Base-by-base conservation (phyloP, 257 asterid genomes). In the Solanum paucissectum region DNA sequence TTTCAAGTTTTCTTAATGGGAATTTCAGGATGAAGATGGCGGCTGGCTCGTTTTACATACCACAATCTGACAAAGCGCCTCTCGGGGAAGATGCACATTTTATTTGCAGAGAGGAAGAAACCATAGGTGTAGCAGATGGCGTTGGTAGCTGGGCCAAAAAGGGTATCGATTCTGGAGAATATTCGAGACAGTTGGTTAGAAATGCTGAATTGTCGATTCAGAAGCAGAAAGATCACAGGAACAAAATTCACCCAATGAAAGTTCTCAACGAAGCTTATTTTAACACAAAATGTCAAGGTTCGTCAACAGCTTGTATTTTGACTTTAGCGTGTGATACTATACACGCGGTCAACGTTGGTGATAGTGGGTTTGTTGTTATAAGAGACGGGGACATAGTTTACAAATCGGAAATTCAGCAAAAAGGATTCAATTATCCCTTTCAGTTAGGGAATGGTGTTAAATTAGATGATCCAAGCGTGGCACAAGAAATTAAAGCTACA, bases 21-120 rank as follows among this genome's bases (percentile, higher is more conserved):
- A 32, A 20, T 52, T 46, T 60, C 23, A 40, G 14, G 62, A 62
- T 1, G 16, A 86, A 52, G 88, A 88, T 89, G 88, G 3, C 8
- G 20, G 66, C 60, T 2, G 90, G 81, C 6, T 29, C 90, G 1
- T 82, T 14, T 74, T 91, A 90, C 83, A 74, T 84, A 79, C 92
- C 91, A 6, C 88, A 87, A 62, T 72, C 68, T 10, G 87, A 73
- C 34, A 23, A n/a, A 6, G 86, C 34, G 9, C 91, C 92, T 46
- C 77, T 11, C 20, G 93, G 93, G 2, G 88, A 88, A 21, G 93
- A 91, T 84, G 89, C 91, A 5, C 83, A 90, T 87, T 90, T 90
- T 34, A 0, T 88, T 37, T 25, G 21, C 62, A 21, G 5, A 3
- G 37, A 37, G 32, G 66, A 44, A 36, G 90, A 91, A 52, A 87